Conservation (phyloP, 352 stramenopile genomes). For the Elongisporangium prolatum region DNA sequence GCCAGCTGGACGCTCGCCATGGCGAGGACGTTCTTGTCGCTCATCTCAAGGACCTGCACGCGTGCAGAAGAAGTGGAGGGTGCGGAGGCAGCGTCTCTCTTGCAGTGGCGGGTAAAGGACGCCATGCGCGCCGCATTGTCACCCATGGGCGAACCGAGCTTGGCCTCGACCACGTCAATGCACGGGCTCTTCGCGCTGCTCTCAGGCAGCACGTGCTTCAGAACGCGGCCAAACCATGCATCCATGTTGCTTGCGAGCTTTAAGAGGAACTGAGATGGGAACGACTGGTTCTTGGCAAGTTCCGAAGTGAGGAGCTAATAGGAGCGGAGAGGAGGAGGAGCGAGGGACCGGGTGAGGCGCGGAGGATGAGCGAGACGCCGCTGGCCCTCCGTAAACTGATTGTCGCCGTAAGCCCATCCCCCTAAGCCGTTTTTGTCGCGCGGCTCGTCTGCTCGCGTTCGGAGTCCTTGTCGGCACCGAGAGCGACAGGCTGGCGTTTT, state of each 20-base stretch:
- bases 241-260: constrained; percentile 18
- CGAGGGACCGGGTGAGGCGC: neutral
- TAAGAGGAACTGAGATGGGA: neutral
- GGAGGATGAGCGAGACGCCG: neutral
- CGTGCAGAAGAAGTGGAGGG: neutral
- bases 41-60: neutral
- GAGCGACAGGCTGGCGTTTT: neutral
- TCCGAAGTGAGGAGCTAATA: neutral
- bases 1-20: constrained; percentile 8
- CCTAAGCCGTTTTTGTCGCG: neutral
- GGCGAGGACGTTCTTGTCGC: neutral
- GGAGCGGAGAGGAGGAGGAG: neutral
- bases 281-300: neutral
- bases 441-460: neutral
- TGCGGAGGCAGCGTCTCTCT: neutral
- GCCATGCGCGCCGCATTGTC: neutral
- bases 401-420: neutral
- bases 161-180: neutral
- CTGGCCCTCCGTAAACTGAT: neutral
- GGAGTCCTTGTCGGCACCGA: neutral
- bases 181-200: constrained; percentile 4
- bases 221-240: constrained; percentile 9
- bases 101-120: neutral
- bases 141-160: neutral
- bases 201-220: constrained; percentile 11